Evolutionary conservation across 2,329 filamentous ascomycete species (phyloP).

Genomic region (Aspergillus awamori): DNA sequence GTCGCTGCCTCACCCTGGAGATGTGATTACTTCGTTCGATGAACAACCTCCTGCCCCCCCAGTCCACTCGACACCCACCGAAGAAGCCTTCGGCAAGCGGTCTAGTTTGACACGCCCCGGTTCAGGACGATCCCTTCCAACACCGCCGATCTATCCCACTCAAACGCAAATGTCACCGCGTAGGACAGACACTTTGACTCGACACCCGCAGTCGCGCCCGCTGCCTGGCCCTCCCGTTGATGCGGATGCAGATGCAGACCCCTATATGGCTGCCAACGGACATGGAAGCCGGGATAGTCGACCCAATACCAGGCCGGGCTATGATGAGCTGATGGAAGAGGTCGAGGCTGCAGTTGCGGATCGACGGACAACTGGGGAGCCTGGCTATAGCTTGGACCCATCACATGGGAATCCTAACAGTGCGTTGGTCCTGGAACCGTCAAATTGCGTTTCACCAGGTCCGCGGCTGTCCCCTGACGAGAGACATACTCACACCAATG

Average conservation of each 20-base stretch:
- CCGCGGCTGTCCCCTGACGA: constrained; percentile 46
- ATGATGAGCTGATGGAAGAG: constrained; percentile 62
- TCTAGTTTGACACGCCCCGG: constrained; percentile 34
- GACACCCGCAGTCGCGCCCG: constrained; percentile 61
- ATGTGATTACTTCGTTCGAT: constrained; percentile 22
- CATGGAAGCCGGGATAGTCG: constrained; percentile 36
- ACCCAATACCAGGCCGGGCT: constrained; percentile 45
- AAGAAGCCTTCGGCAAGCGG: constrained; percentile 31
- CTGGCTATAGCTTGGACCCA: constrained; percentile 31
- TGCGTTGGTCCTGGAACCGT: not conserved
- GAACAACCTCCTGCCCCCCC: constrained; percentile 41
- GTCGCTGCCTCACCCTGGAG: constrained; percentile 28
- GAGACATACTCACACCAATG: constrained; percentile 53
- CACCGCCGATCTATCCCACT: constrained; percentile 56
- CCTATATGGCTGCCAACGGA: constrained; percentile 24
- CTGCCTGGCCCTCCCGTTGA: constrained; percentile 61
- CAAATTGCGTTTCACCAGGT: constrained; percentile 17
- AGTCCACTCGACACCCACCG: constrained; percentile 31
- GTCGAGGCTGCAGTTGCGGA: constrained; percentile 57
- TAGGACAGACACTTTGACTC: constrained; percentile 55
- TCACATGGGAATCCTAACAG: constrained; percentile 24
- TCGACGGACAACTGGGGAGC: constrained; percentile 26
- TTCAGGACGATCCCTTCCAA: constrained; percentile 45
- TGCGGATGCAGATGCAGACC: constrained; percentile 36
- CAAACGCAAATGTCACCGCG: constrained; percentile 54